Conservation (phyloP, 1,284 basidiomycete genomes). For the Coriolopsis trogii region DNA sequence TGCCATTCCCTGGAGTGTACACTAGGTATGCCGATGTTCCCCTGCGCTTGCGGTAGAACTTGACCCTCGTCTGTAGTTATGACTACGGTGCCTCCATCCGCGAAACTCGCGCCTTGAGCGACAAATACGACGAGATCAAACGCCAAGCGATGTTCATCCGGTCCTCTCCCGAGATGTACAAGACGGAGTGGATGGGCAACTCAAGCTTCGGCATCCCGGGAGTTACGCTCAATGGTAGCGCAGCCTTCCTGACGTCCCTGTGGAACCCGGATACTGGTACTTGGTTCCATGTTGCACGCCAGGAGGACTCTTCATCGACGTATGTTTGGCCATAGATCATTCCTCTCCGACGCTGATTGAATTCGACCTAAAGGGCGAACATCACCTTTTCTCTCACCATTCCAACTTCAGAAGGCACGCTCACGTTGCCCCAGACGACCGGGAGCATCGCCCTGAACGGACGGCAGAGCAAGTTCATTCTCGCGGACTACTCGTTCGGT, state of each 20-base stretch:
- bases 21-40: slow-evolving; percentile 37
- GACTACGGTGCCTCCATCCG: slow-evolving; percentile 71
- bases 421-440: slow-evolving; percentile 57
- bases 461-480: slow-evolving; percentile 69
- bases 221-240: slow-evolving; percentile 47
- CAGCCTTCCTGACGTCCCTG: slow-evolving; percentile 61
- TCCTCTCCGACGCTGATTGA: neutral
- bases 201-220: slow-evolving; percentile 47
- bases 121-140: slow-evolving; percentile 77
- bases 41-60: slow-evolving; percentile 36
- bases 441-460: slow-evolving; percentile 61
- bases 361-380: slow-evolving; percentile 47
- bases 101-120: slow-evolving; percentile 68
- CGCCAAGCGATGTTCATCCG: slow-evolving; percentile 75
- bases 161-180: slow-evolving; percentile 73
- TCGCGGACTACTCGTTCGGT: slow-evolving; percentile 71
- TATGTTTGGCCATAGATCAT: slow-evolving; percentile 37
- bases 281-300: slow-evolving; percentile 73
- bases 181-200: slow-evolving; percentile 75
- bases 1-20: slow-evolving; percentile 70
- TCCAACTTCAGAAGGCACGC: slow-evolving; percentile 48
- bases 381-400: slow-evolving; percentile 60
- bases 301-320: slow-evolving; percentile 68
- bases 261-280: slow-evolving; percentile 66
- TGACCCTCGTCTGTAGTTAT: slow-evolving; percentile 40